phyloP scores from a whole-genome alignment of 306 rosid species.

The Oemleria cerasiformis region DNA sequence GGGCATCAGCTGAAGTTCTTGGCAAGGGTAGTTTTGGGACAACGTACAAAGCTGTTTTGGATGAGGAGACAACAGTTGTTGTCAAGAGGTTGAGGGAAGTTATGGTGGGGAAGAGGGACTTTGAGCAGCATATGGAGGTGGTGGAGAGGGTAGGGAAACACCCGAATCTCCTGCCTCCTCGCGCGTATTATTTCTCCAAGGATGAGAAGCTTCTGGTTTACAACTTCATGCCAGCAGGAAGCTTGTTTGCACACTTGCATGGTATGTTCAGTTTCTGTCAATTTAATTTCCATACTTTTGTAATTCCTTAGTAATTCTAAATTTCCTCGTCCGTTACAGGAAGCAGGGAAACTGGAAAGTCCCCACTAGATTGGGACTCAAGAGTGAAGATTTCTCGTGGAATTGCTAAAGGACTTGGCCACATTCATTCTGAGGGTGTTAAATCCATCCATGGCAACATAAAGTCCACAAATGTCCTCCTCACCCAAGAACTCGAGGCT shows the following conservation, averaged over 20 bases:
- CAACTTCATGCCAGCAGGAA: slow-evolving; percentile 68
- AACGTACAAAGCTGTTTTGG: slow-evolving; percentile 83
- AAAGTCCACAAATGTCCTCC: slow-evolving; percentile 69
- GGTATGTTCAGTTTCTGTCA: slow-evolving; percentile 32
- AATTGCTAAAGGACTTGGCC: slow-evolving; percentile 64
- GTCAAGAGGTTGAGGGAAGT: slow-evolving; percentile 76
- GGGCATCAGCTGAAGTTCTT: slow-evolving; percentile 89
- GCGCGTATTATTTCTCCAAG: slow-evolving; percentile 82
- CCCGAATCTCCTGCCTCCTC: slow-evolving; percentile 58
- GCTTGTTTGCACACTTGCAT: slow-evolving; percentile 69
- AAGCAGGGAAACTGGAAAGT: slow-evolving; percentile 51
- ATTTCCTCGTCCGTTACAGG: slow-evolving; percentile 30
- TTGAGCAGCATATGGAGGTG: slow-evolving; percentile 77
- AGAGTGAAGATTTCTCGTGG: slow-evolving; percentile 60
- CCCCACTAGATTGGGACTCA: slow-evolving; percentile 67
- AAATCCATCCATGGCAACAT: slow-evolving; percentile 72
- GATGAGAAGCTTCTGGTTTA: slow-evolving; percentile 83
- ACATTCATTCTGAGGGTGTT: slow-evolving; percentile 58
- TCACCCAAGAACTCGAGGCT: slow-evolving; percentile 53
- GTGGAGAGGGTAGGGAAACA: slow-evolving; percentile 65
- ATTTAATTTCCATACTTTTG: too few relatives aligned
- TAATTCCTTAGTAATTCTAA: too few relatives aligned
- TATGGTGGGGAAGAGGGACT: slow-evolving; percentile 64
- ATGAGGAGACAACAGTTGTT: slow-evolving; percentile 73
- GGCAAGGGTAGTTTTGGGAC: slow-evolving; percentile 86